A percentile compares a stretch with the other conserved stretches of the same genome.
Conservation (phyloP, 1,139 yeast species). For the Saccharomyces hybrid region DNA sequence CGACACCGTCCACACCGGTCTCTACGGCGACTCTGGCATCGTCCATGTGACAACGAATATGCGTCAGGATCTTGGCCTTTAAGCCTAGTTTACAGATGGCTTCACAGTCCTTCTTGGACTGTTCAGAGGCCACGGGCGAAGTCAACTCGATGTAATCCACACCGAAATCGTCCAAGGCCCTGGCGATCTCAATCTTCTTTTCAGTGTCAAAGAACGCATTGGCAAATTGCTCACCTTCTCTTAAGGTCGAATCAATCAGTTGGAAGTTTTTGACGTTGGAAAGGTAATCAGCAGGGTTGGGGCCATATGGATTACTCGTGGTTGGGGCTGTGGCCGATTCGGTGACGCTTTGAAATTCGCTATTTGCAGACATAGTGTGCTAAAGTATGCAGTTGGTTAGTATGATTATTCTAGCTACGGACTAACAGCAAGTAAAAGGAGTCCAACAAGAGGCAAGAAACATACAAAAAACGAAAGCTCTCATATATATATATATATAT, state of each 20-base stretch:
- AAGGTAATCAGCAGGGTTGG: conserved; percentile 85
- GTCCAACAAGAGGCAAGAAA: background rate
- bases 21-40: conserved; percentile 95
- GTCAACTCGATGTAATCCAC: conserved; percentile 96
- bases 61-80: conserved; percentile 85
- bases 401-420: background rate
- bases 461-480: background rate
- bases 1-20: conserved; percentile 98
- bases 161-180: conserved; percentile 94
- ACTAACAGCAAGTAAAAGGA: background rate
- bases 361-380: conserved; percentile 2
- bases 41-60: conserved; percentile 97
- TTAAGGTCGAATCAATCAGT: conserved; percentile 86
- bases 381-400: background rate
- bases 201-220: conserved; percentile 93
- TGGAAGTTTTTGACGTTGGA: conserved; percentile 87
- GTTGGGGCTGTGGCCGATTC: conserved; percentile 6
- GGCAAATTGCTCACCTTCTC: conserved; percentile 99
- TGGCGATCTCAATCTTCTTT: conserved; percentile 94
- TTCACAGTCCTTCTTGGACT: conserved; percentile 87
- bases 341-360: conserved; percentile 6
- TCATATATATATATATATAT: background rate
- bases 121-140: conserved; percentile 96
- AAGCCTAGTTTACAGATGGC: conserved; percentile 96
- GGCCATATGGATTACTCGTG: conserved; percentile 75